Evolutionary conservation across 2,329 filamentous ascomycete genomes (phyloP).

Genomic region (Metarhizium humberi): DNA sequence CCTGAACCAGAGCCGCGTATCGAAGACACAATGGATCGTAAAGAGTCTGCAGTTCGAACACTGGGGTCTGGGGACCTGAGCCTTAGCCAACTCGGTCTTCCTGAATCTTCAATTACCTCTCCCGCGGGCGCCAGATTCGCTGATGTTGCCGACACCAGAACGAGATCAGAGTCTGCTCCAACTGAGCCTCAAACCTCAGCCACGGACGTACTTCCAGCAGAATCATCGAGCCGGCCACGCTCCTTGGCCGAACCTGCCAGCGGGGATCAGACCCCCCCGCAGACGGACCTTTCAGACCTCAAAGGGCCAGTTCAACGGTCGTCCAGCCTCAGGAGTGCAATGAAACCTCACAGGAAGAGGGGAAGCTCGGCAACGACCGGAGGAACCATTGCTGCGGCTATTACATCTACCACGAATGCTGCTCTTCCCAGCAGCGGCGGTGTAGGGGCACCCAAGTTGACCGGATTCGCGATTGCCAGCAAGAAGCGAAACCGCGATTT

Average conservation of each 20-base stretch:
- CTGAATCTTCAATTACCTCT: constrained; percentile 48
- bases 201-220: constrained; percentile 22
- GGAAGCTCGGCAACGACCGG: constrained; percentile 69
- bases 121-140: constrained; percentile 47
- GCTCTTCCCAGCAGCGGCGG: constrained; percentile 54
- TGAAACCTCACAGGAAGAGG: constrained; percentile 59
- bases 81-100: constrained; percentile 77
- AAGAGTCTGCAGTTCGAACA: constrained; percentile 75
- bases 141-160: constrained; percentile 36
- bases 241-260: constrained; percentile 40
- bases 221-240: constrained; percentile 31
- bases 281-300: constrained; percentile 52
- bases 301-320: constrained; percentile 52
- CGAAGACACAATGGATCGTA: constrained; percentile 38
- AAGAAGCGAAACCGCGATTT: constrained; percentile 96
- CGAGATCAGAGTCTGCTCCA: constrained; percentile 51
- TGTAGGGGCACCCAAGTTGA: constrained; percentile 62
- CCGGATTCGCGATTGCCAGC: constrained; percentile 91
- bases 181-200: constrained; percentile 28
- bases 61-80: constrained; percentile 83
- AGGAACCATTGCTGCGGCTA: constrained; percentile 59
- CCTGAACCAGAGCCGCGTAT: constrained; percentile 21
- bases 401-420: constrained; percentile 60
- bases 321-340: constrained; percentile 57
- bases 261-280: constrained; percentile 56